A percentile compares a stretch with the other conserved stretches of the same genome.
Conservation (phyloP, 1,139 yeast species). For the Geotrichum klebahnii region DNA sequence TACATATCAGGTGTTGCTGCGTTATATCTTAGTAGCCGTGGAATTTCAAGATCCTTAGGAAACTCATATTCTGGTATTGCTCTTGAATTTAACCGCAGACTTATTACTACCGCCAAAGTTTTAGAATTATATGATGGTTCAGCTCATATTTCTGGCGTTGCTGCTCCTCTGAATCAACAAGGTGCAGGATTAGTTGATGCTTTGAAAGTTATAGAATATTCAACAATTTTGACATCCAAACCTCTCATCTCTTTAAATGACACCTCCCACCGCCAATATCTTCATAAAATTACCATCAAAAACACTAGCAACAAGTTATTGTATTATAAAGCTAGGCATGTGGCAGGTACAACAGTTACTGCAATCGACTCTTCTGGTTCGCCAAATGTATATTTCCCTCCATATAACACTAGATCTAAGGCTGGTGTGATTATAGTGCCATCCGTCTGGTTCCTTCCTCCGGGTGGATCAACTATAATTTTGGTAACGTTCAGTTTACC, state of each 20-base stretch:
- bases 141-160: slow-evolving; percentile 3
- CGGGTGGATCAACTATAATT: slow-evolving; percentile 8
- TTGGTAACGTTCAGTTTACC: slow-evolving; percentile 2
- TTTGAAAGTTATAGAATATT: slow-evolving; percentile 39
- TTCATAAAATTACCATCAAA: slow-evolving; percentile 22
- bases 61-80: slow-evolving; percentile 14
- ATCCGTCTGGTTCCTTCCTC: slow-evolving; percentile 1
- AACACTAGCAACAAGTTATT: slow-evolving; percentile 22
- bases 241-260: slow-evolving; percentile 26
- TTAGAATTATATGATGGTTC: slow-evolving; percentile 20
- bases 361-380: slow-evolving; percentile 1
- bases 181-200: slow-evolving; percentile 38
- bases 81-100: slow-evolving; percentile 12
- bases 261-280: slow-evolving; percentile 22
- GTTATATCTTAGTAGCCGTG: slow-evolving; percentile 22
- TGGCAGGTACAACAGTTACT: slow-evolving; percentile 12
- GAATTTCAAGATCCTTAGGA: slow-evolving; percentile 17
- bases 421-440: slow-evolving; percentile 4
- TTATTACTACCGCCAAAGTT: slow-evolving; percentile 21
- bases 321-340: slow-evolving; percentile 21
- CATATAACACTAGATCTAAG: not conserved
- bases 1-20: slow-evolving; percentile 29
- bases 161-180: slow-evolving; percentile 28
- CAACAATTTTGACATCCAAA: slow-evolving; percentile 28
- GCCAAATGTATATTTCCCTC: slow-evolving; percentile 7